phyloP scores from a whole-genome alignment of 2,329 filamentous ascomycete species.

The Aspergillus tanneri region DNA sequence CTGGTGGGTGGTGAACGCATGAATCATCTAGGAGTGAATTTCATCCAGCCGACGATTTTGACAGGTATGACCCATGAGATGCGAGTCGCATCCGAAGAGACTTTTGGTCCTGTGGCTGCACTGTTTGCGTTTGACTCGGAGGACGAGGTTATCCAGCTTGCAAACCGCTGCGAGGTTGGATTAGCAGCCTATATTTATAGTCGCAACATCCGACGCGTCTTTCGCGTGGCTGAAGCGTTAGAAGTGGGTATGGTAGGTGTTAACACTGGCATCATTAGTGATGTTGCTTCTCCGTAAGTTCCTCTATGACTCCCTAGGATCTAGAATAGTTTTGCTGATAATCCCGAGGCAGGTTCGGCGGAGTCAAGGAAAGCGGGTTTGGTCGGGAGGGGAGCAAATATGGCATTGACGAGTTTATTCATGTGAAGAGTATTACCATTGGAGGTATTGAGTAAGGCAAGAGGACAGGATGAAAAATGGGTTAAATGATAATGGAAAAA shows the following conservation, averaged over 20 bases:
- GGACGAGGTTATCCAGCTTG: constrained; percentile 4
- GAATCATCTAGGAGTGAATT: constrained; percentile 49
- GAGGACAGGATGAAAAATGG: background rate
- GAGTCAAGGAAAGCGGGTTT: constrained; percentile 14
- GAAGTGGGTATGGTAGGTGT: constrained; percentile 17
- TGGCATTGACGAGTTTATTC: constrained; percentile 14
- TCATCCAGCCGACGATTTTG: constrained; percentile 15
- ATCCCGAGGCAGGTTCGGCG: constrained; percentile 11
- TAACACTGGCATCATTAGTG: constrained; percentile 17
- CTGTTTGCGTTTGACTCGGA: constrained; percentile 12
- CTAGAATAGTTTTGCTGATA: no score
- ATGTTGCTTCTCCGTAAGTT: constrained; percentile 5
- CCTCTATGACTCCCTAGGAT: no score
- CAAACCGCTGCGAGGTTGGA: constrained; percentile 9
- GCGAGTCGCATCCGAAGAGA: constrained; percentile 14
- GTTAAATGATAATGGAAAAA: background rate
- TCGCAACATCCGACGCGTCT: constrained; percentile 1
- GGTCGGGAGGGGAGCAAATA: constrained; percentile 18
- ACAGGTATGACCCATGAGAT: constrained; percentile 12
- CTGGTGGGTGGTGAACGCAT: constrained; percentile 57
- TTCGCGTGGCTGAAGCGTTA: constrained; percentile 5
- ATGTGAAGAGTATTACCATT: constrained; percentile 12
- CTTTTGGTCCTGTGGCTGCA: constrained; percentile 12
- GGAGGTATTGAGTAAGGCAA: constrained; percentile 1
- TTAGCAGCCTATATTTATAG: constrained; percentile 15